Percentiles rank a stretch among this genome's conserved stretches.
phyloP scores from a whole-genome alignment of 2,329 filamentous ascomycete species.

The Epichloe festucae region DNA sequence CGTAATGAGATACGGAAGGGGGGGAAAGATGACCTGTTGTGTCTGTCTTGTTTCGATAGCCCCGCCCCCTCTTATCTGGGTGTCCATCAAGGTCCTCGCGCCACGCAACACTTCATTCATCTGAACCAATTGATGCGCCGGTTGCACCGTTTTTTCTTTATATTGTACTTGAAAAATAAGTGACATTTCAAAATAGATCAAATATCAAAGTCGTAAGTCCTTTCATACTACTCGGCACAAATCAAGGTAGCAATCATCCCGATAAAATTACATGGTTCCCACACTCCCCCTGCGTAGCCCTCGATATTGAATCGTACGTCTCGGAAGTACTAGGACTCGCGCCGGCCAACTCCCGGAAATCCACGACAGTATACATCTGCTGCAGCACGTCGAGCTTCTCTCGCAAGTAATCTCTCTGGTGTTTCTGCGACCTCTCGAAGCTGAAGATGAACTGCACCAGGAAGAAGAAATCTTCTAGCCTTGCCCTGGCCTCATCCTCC shows the following conservation, averaged over 20 bases:
- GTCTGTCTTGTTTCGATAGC: no score
- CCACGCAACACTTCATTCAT: not conserved
- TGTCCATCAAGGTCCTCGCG: not conserved
- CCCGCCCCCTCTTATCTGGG: not conserved
- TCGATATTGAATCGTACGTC: conserved; percentile 4
- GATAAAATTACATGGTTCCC: not conserved
- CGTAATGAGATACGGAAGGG: not conserved
- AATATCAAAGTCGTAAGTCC: no score
- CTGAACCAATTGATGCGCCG: not conserved
- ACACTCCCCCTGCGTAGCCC: not conserved
- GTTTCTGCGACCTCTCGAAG: conserved; percentile 32
- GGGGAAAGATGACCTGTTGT: not conserved
- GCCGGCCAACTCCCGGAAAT: conserved; percentile 15
- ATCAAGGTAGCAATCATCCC: no score
- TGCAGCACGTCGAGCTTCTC: conserved; percentile 25
- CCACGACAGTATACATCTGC: conserved; percentile 17
- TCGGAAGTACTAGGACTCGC: conserved; percentile 10
- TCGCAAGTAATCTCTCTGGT: conserved; percentile 28
- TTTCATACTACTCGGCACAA: no score
- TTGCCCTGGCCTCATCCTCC: conserved; percentile 30
- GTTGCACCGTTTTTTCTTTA: no score
- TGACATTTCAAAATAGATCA: no score
- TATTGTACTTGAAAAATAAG: no score
- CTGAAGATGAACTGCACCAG: conserved; percentile 36
- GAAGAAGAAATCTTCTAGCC: conserved; percentile 41